Evolutionary conservation across 2,329 filamentous ascomycete genomes (phyloP), one percentile per base, ranked within the genome.

Genomic region (Penicillium freii): DNA sequence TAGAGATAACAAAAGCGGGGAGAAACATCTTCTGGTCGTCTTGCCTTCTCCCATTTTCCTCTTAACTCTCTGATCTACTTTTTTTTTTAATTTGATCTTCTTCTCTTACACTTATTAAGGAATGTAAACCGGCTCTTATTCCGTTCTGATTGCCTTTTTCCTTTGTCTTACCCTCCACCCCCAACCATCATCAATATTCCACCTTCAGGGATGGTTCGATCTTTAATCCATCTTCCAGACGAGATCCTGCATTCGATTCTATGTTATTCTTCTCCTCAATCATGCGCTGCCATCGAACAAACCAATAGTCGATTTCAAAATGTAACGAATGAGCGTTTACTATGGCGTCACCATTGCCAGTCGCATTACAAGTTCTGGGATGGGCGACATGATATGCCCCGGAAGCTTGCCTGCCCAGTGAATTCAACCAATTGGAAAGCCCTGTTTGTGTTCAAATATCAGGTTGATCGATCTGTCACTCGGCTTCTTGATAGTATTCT

Each of bases 221-320:
- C 69, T 63, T 66, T 76, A 29, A 62, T 62, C 52, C 50, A 62
- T 53, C 79, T 94, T 36, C 92, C 92, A 40, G 89, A 93, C 74
- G 94, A 99, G 78, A 84, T 97, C 61, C 81, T 97, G 66, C 86
- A 91, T 70, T 83, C 87, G 52, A 89, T 97, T 63, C 81, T 97
- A 63, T 80, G 82, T 61, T 86, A 86, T 69, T 78, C 85, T 50
- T 76, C 80, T 48, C 81, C 84, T 9, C 66, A 65, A 44, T 78
- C 78, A 39, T 77, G 83, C 33, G 72, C 82, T 43, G 74, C 79
- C 76, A 70, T 84, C 75, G 69, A 87, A 82, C 63, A 79, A 27
- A 80, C 88, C 11, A 90, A 84, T 23, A 84, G 79, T 63, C 84
- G 85, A 57, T 82, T 93, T 65, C 78, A 85, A 65, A 78, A 80